Evolutionary conservation across 495 filamentous ascomycete genomes (phyloP), one percentile per base, ranked within the genome.

Genomic region (Xylaria grammica): DNA sequence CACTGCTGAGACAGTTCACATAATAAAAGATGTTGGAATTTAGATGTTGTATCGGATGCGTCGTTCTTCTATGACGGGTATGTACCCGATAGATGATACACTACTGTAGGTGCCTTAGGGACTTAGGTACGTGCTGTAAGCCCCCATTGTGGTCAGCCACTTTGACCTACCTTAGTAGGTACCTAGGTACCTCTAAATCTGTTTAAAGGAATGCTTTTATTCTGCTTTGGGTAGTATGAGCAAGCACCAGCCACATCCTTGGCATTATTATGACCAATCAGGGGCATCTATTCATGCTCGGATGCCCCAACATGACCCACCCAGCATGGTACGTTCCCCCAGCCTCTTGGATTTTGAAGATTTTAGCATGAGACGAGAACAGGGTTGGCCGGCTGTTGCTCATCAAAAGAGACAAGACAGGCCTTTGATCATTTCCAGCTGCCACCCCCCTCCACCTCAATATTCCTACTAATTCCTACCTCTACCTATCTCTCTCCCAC

Each of bases 341-440:
- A 64, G 62, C 62, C 62, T 64, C 62, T 64, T 58, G 52, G 32
- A 50, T 64, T 64, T 63, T 57, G 45, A 24, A 34, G 27, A 55
- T 30, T 57, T 58, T 50, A 51, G 62, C 42, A 29, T 58, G 53
- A 64, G 62, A 57, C 24, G 51, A 55, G 38, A 48, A 44, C 32
- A 62, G 42, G 62, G 62, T 64, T 64, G 62, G 53, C 62, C 62
- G 11, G 62, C 45, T 17, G 53, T 58, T 58, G 52, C 62, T 64
- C 45, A 51, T 51, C 48, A 57, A 63, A 63, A 63, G 48, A 30
- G 30, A 63, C 51, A n/a, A n/a, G n/a, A n/a, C n/a, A n/a, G 30
- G 29, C 52, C 42, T 63, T 30, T 51, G 19, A 15, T 36, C 51
- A 40, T 63, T 63, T 50, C 52, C 44, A 48, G 60, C 44, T 40